Conservation (phyloP, 2,329 filamentous ascomycete species). For the Aspergillus quadricinctus region DNA sequence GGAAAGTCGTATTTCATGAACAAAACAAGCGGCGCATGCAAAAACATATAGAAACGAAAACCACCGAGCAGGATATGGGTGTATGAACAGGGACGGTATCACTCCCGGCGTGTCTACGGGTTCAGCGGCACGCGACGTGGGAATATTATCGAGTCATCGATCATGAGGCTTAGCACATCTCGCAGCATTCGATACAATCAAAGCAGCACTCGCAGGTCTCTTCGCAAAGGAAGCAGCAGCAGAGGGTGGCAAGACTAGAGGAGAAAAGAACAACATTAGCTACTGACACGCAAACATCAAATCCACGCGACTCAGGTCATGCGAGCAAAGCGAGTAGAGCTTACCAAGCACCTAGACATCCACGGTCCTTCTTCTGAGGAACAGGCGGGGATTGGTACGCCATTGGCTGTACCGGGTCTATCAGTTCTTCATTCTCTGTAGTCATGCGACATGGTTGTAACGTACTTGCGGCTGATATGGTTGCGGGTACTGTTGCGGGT, state of each 20-base stretch:
- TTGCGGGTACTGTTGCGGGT: no score
- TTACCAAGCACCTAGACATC: constrained; percentile 51
- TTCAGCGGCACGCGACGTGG: constrained; percentile 18
- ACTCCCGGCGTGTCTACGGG: constrained; percentile 1
- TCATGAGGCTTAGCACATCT: constrained; percentile 29
- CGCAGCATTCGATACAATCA: constrained; percentile 56
- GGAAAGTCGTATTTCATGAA: background rate
- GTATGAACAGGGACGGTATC: background rate
- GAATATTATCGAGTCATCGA: constrained; percentile 22
- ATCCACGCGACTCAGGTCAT: background rate
- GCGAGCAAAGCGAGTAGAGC: constrained; percentile 6
- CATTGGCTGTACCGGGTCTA: constrained; percentile 28
- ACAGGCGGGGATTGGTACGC: constrained; percentile 50
- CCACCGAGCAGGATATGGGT: background rate
- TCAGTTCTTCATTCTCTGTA: background rate
- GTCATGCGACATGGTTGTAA: background rate
- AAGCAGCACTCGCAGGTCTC: constrained; percentile 61
- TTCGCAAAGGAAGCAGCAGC: constrained; percentile 62
- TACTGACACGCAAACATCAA: background rate
- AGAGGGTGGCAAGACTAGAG: constrained; percentile 50
- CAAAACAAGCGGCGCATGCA: background rate
- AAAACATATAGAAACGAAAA: background rate
- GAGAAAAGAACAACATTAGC: constrained; percentile 8
- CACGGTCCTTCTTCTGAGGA: constrained; percentile 45
- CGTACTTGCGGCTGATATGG: constrained; percentile 27